Evolutionary conservation across 306 rosid species (phyloP), one percentile per base, ranked within the genome.

Genomic region (Fragaria ananassa): DNA sequence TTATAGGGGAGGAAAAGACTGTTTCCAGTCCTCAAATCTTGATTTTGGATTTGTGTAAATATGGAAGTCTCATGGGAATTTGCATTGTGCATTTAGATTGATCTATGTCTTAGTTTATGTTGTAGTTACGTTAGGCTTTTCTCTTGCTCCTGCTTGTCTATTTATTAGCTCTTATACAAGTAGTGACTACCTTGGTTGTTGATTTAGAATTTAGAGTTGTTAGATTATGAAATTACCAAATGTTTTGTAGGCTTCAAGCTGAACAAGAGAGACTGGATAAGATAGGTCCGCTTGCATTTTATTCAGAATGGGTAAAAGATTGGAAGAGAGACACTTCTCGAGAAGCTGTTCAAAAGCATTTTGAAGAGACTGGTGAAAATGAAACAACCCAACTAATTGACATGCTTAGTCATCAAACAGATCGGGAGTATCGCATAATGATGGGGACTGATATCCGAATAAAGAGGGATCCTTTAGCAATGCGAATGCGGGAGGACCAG

Each of bases 401-500:
- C 80, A 92, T 95, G 99, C 87, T 95, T 66, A 62, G 74, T 84
- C 78, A 92, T 74, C 99, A 92, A 81, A 95, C 97, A 21, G 99
- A 88, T 68, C 76, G 87, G 73, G 99, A 95, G 89, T 95, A 88
- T 78, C 97, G 97, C 62, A 78, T 95, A 71, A 95, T 95, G 99
- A 95, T 95, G 97, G 99, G 99, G 68, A 95, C 99, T 70, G 99
- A 95, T 88, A 37, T 72, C 73, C 96, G 99, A 62, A 87, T 95
- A 68, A 83, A 14, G 8, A 87, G 99, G 87, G 99, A 92, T 77
- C 99, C 99, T 79, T 86, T 90, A 78, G 97, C 99, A 46, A 95
- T 95, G 99, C 87, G 93, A 70, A 88, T 95, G 99, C 79, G 73
- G 64, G 99, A 92, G 77, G 99, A 95, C 75, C 97, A 86, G 79